Base-by-base conservation (phyloP, 345 rosid genomes). In the Cardiospermum halicacabum region DNA sequence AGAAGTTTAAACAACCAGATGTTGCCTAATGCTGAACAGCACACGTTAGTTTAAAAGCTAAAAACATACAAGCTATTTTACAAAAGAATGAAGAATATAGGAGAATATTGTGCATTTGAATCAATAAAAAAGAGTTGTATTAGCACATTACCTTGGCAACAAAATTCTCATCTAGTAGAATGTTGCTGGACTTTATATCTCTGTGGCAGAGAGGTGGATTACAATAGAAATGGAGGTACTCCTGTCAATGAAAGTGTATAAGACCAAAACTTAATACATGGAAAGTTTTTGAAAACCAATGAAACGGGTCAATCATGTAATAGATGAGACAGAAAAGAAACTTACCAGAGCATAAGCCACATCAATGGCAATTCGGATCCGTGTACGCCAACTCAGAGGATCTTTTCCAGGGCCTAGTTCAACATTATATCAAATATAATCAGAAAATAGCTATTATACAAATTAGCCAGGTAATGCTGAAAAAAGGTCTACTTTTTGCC, bases 111-210 rank as follows among this genome's bases (percentile, higher is more conserved):
- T n/a, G n/a, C n/a, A n/a, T n/a, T n/a, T n/a, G n/a, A 42, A n/a
- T 2, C 28, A 56, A 37, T 31, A 30, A 66, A 49, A 22, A 21
- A n/a, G 69, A 40, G 47, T 32, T 19, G 30, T 28, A 60, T 5
- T 42, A 7, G 15, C 2, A 15, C n/a, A 42, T 39, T 80, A 88
- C 97, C 97, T 93, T 93, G 11, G 98, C 97, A 58, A 84, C 92
- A 67, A 88, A 85, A 62, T 88, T 86, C 68, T 88, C 92, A 61
- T 93, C 92, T 9, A 93, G 82, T 72, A 93, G 74, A 78, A 93
- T 93, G 82, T 93, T 93, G 82, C 97, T 88, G n/a, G 97, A 86
- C 77, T 90, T 90, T 11, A 93, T 83, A 88, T 93, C 98, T 74
- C 98, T 74, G 73, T 93, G 97, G 81, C 98, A 93, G 31, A 93